Percentiles rank a stretch among this genome's conserved stretches.
Conservation (phyloP, 1,284 basidiomycete species). For the Singerocomus rubriflavus region DNA sequence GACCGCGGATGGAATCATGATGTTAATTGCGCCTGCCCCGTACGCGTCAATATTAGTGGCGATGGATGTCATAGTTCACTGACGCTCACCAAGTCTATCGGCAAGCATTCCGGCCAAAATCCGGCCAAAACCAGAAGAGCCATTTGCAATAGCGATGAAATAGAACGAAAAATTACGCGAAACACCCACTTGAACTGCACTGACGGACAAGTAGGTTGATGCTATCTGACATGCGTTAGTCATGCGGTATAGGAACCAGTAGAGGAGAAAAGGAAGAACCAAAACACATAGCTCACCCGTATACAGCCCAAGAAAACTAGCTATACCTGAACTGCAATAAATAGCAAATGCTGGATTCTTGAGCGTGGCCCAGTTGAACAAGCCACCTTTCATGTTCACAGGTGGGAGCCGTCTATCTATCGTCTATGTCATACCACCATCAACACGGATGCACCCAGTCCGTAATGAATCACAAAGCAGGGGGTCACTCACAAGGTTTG, state of each 20-base stretch:
- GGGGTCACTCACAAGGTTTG: constrained; percentile 36
- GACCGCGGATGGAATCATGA: constrained; percentile 41
- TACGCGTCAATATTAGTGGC: no score
- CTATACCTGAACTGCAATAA: constrained; percentile 41
- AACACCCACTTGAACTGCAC: constrained; percentile 37
- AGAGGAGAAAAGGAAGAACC: no score
- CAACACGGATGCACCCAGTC: background rate
- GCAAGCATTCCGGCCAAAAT: constrained; percentile 38
- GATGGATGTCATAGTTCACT: no score
- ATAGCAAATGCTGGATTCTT: constrained; percentile 38
- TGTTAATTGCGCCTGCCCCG: constrained; percentile 40
- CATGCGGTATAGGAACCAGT: background rate
- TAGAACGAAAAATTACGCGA: constrained; percentile 41
- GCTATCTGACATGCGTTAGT: constrained; percentile 32
- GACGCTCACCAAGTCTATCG: constrained; percentile 40
- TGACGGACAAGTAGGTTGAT: constrained; percentile 48
- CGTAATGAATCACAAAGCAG: background rate
- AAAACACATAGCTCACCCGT: constrained; percentile 39
- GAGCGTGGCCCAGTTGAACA: constrained; percentile 43
- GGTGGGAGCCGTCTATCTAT: constrained; percentile 41
- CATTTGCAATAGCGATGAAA: constrained; percentile 47
- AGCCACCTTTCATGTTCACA: constrained; percentile 36
- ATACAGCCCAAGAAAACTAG: constrained; percentile 58
- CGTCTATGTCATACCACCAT: constrained; percentile 39
- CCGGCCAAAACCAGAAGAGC: constrained; percentile 42